A percentile compares a stretch with the other conserved stretches of the same genome.
Conservation (phyloP, 495 filamentous ascomycete species). For the Penicillium canariense region DNA sequence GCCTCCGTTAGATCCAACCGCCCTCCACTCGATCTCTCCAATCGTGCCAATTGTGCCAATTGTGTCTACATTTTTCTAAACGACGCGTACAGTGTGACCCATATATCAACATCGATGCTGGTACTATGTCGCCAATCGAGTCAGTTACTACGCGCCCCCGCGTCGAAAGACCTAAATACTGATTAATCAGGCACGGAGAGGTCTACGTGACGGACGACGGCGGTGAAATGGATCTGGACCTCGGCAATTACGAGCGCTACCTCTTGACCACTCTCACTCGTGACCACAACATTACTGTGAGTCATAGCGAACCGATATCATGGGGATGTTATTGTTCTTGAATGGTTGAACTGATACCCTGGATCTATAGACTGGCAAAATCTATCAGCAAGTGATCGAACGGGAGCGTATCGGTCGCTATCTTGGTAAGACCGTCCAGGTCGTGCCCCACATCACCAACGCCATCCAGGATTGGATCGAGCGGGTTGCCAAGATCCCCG, state of each 20-base stretch:
- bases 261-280: constrained; percentile 23
- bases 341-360: not conserved
- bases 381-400: constrained; percentile 84
- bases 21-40: not conserved
- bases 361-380: constrained; percentile 60
- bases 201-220: constrained; percentile 73
- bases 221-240: constrained; percentile 85
- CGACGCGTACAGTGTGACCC: constrained; percentile 45
- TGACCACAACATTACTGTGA: constrained; percentile 29
- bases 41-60: no score
- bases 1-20: not conserved
- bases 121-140: constrained; percentile 77
- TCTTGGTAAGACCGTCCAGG: constrained; percentile 88
- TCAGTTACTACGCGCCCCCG: not conserved
- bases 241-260: constrained; percentile 85
- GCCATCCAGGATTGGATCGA: constrained; percentile 92
- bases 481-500: constrained; percentile 79
- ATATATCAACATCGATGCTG: constrained; percentile 66
- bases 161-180: not conserved
- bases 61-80: not conserved
- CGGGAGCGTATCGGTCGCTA: constrained; percentile 79
- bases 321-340: not conserved
- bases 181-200: constrained; percentile 55
- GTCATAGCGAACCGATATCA: not conserved
- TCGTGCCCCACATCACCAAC: constrained; percentile 88